Percentiles rank a stretch among this genome's conserved stretches.
These are phyloP conservation scores for Asterophora lycoperdoides DNA, from an alignment of 768 basidiomycete species.

Conservation along the genomic window DNA sequence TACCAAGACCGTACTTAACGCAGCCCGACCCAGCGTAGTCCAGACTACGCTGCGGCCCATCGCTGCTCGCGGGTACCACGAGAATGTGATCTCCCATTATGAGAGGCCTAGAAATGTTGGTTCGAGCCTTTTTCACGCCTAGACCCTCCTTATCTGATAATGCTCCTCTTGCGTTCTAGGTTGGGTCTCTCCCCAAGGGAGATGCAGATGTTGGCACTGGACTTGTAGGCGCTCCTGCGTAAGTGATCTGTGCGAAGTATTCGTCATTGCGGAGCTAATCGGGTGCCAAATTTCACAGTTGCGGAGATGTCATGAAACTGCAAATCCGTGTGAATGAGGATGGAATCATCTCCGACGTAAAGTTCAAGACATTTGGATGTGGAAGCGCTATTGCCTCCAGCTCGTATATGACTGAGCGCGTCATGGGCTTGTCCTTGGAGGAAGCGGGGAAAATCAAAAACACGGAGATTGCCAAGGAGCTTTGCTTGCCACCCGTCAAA, in stretches of 20 bases:
- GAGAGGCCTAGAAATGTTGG: constrained; percentile 95
- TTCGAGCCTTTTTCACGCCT: constrained; percentile 34
- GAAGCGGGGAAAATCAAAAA: constrained; percentile 97
- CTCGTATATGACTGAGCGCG: constrained; percentile 98
- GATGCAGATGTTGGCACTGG: constrained; percentile 94
- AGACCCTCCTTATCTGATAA: constrained; percentile 56
- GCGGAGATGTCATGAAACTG: constrained; percentile 99
- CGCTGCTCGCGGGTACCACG: constrained; percentile 76
- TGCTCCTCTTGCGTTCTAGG: constrained; percentile 46
- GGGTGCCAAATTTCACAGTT: constrained; percentile 41
- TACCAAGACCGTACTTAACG: constrained; percentile 44
- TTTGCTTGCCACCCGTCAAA: constrained; percentile 94
- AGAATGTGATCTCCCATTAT: constrained; percentile 97
- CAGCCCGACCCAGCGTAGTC: constrained; percentile 39
- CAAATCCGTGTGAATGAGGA: constrained; percentile 96
- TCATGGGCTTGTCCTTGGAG: constrained; percentile 90
- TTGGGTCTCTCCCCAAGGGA: constrained; percentile 91
- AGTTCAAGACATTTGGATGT: constrained; percentile 99
- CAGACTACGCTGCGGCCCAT: constrained; percentile 44
- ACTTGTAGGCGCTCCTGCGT: constrained; percentile 97
- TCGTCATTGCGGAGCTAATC: constrained; percentile 28
- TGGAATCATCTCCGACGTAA: constrained; percentile 95
- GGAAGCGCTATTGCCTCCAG: constrained; percentile 97
- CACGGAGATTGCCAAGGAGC: constrained; percentile 97
- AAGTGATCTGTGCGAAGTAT: constrained; percentile 32